Conservation (phyloP, 495 filamentous ascomycete genomes). For the Talaromyces stipitatus region DNA sequence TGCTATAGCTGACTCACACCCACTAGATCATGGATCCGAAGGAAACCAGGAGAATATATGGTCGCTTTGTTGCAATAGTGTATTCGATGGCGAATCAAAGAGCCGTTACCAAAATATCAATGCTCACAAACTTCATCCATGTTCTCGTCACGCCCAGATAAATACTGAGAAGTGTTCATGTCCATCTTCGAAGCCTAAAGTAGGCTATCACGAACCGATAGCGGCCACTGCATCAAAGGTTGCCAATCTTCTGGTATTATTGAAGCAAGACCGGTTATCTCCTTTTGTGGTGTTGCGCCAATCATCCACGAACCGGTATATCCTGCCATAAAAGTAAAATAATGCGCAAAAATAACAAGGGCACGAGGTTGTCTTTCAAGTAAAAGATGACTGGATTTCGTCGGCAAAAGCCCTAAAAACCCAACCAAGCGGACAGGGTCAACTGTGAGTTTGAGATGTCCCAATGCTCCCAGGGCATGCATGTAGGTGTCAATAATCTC, state of each 20-base stretch:
- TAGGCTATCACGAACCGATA: not conserved
- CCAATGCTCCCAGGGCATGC: constrained; percentile 14
- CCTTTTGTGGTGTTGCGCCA: constrained; percentile 24
- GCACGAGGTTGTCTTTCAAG: constrained; percentile 24
- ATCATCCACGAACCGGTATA: constrained; percentile 28
- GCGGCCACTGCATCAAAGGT: not conserved
- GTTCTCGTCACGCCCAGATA: not conserved
- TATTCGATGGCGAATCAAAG: not conserved
- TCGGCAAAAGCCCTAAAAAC: constrained; percentile 24
- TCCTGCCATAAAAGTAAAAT: constrained; percentile 23
- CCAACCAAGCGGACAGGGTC: constrained; percentile 17
- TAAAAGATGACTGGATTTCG: constrained; percentile 24
- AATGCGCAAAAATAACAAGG: constrained; percentile 38
- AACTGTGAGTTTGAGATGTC: not conserved
- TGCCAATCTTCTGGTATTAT: not conserved
- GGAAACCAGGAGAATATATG: not conserved
- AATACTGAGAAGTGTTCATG: not conserved
- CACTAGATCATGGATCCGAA: no score
- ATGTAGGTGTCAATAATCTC: constrained; percentile 24
- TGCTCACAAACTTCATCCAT: not conserved
- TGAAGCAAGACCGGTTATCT: constrained; percentile 12
- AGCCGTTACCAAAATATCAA: not conserved
- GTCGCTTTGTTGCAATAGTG: not conserved
- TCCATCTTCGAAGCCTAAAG: not conserved
- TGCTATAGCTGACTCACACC: not conserved